Conservation (phyloP, 331 rosid species). For the Rosa hybrid region DNA sequence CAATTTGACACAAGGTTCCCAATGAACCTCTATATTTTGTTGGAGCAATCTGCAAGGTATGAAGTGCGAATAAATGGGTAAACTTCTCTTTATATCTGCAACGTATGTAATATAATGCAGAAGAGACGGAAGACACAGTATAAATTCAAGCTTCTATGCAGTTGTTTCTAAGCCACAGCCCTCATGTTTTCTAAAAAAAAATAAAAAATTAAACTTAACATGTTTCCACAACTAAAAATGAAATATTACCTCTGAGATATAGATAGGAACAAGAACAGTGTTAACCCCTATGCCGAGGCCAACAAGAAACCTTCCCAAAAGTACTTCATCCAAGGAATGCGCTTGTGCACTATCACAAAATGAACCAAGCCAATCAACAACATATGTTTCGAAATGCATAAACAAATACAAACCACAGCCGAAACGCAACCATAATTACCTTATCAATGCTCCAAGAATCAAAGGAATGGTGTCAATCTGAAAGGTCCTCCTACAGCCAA, state of each 20-base stretch:
- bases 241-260: conserved; percentile 74
- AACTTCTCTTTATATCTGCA: conserved; percentile 4
- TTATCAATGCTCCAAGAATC: conserved; percentile 73
- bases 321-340: conserved; percentile 66
- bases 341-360: conserved; percentile 75
- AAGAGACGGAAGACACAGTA: neutral
- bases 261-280: conserved; percentile 85
- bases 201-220: neutral
- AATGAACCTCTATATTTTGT: conserved; percentile 87
- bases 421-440: conserved; percentile 36
- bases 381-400: conserved; percentile 15
- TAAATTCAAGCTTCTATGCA: neutral
- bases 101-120: neutral
- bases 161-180: neutral
- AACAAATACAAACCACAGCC: neutral
- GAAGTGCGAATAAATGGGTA: conserved; percentile 10
- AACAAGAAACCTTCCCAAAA: conserved; percentile 91
- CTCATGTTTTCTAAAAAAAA: neutral
- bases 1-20: conserved; percentile 83
- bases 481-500: conserved; percentile 83
- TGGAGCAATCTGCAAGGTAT: conserved; percentile 69
- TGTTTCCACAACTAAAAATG: neutral
- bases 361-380: conserved; percentile 18
- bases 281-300: conserved; percentile 93
- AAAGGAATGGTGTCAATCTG: conserved; percentile 74